Conservation (phyloP, 495 filamentous ascomycete species). For the Lichina pygmaea region DNA sequence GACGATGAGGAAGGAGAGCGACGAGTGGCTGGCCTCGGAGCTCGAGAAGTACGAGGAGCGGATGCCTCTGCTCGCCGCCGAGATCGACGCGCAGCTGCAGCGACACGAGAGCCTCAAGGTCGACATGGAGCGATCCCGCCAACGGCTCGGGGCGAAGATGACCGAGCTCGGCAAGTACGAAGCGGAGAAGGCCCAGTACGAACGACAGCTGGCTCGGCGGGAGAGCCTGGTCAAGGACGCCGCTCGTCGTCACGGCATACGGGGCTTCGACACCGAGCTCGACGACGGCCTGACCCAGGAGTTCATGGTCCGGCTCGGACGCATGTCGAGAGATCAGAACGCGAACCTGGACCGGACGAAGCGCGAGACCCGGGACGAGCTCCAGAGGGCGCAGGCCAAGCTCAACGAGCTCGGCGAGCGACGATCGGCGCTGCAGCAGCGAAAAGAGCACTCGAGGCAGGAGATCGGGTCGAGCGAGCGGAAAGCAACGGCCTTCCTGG, state of each 20-base stretch:
- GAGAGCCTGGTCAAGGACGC: constrained; percentile 49
- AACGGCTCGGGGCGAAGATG: constrained; percentile 38
- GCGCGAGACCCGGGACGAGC: constrained; percentile 39
- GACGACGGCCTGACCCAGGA: constrained; percentile 42
- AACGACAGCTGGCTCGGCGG: constrained; percentile 44
- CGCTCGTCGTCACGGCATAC: constrained; percentile 52
- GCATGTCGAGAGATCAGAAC: constrained; percentile 49
- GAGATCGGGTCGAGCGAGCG: constrained; percentile 43
- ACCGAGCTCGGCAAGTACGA: constrained; percentile 62
- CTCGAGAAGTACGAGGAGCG: constrained; percentile 62
- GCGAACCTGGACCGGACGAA: constrained; percentile 45
- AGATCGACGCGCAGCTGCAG: constrained; percentile 31
- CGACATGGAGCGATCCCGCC: constrained; percentile 29
- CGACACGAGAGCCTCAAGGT: constrained; percentile 35
- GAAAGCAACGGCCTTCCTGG: constrained; percentile 31
- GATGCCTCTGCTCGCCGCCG: constrained; percentile 31
- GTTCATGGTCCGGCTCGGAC: constrained; percentile 57
- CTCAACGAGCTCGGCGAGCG: constrained; percentile 43
- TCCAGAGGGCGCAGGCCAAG: constrained; percentile 32
- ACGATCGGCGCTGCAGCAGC: constrained; percentile 37
- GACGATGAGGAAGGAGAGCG: constrained; percentile 47
- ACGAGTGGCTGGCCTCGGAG: constrained; percentile 47
- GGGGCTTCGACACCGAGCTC: constrained; percentile 56
- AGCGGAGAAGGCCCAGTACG: constrained; percentile 65
- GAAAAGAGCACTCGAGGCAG: constrained; percentile 38